Base-by-base conservation (phyloP, 2,329 filamentous ascomycete genomes). In the Epichloe bromicola region DNA sequence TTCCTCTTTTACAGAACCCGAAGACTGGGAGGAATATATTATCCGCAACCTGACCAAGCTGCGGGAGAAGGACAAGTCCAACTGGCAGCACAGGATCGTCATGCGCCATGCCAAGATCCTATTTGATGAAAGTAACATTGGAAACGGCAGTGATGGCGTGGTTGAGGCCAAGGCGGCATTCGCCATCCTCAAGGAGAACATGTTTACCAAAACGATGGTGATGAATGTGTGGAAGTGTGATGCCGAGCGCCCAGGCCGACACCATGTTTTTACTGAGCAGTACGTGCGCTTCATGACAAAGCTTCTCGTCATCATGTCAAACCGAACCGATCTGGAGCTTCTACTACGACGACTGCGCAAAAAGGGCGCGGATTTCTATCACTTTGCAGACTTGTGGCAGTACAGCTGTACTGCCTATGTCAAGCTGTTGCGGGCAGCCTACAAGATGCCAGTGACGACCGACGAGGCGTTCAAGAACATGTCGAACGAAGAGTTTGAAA, bases 201-300 rank as follows among this genome's bases (percentile, higher is more conserved):
- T 82, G 78, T 91, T 95, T 58, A 95, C 90, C 39, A 95, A 95
- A 69, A 95, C 88, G 0, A 95, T 95, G 84, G 84, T 86, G 1
- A 83, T 95, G 65, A 91, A 94, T 61, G 88, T 96, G 4, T 96
- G 90, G 90, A 91, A 90, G 59, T 93, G 90, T 38, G 90, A 95
- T 57, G 82, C 86, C 45, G 90, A 96, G 60, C 74, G 78, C 2
- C 75, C 88, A 0, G 90, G 90, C 0, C 80, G 90, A 17, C 90
- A 96, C 64, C 93, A 95, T 61, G 88, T 95, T 38, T 96, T 93
- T 64, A 95, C 88, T 0, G 82, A 87, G 46, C 83, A 86, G 55
- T 96, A 96, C 61, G 85, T 88, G 1, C 81, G 82, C 17, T 93
- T 93, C 61, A 88, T 94, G 66, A 80, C 88, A 12, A 75, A 78